Percentiles rank a stretch among this genome's conserved stretches.
Evolutionary conservation across 768 basidiomycete genomes (phyloP).

Genomic region (Lentinus tigrinus): DNA sequence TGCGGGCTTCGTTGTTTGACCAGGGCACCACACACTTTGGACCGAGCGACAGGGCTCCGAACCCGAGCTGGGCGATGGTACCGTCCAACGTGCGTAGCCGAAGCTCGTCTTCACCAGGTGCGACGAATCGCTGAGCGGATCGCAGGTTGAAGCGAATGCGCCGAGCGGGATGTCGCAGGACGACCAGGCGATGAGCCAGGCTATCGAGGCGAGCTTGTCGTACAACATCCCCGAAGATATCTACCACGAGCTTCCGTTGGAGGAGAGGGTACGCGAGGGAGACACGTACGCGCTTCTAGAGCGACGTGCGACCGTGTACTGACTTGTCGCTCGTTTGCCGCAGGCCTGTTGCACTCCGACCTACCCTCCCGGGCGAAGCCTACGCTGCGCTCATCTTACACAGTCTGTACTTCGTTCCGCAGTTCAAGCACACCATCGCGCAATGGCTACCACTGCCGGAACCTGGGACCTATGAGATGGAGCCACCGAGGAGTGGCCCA

Average conservation of each 20-base stretch:
- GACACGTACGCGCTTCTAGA: slow-evolving; percentile 45
- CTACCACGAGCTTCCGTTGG: slow-evolving; percentile 49
- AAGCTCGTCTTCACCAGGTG: neutral
- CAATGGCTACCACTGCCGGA: slow-evolving; percentile 33
- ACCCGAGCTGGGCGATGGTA: slow-evolving; percentile 70
- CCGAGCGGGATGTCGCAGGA: slow-evolving; percentile 43
- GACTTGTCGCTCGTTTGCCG: neutral
- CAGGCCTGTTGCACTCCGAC: slow-evolving; percentile 73
- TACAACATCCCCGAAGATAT: slow-evolving; percentile 41
- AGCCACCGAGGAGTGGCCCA: slow-evolving; percentile 32
- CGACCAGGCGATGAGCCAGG: slow-evolving; percentile 64
- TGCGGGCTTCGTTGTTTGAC: slow-evolving; percentile 52
- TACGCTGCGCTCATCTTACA: slow-evolving; percentile 67
- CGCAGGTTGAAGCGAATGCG: slow-evolving; percentile 33
- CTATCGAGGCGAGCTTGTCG: slow-evolving; percentile 69
- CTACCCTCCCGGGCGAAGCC: slow-evolving; percentile 46
- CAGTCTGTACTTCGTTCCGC: slow-evolving; percentile 67
- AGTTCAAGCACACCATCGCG: slow-evolving; percentile 51
- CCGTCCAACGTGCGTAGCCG: slow-evolving; percentile 54
- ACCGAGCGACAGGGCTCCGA: slow-evolving; percentile 58
- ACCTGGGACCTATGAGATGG: slow-evolving; percentile 12
- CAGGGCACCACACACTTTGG: slow-evolving; percentile 46
- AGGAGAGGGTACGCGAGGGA: slow-evolving; percentile 53
- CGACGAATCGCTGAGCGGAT: neutral
- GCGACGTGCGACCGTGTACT: neutral